phyloP scores from a whole-genome alignment of 768 basidiomycete genomes.

The Tephrocybe sp. region DNA sequence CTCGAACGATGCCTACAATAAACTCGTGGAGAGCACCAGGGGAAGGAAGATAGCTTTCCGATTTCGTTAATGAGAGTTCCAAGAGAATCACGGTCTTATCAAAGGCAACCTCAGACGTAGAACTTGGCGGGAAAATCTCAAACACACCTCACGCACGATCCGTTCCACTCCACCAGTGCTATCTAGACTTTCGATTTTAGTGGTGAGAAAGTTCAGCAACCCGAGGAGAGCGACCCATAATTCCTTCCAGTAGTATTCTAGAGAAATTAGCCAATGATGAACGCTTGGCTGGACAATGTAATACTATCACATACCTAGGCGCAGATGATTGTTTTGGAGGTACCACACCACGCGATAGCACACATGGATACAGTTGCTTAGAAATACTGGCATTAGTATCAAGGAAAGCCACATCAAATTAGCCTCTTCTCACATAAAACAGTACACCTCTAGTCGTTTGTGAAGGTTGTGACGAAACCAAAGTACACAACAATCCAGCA shows the following conservation, averaged over 20 bases:
- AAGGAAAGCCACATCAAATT: not conserved
- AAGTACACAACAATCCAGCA: constrained; percentile 68
- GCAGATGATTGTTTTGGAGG: constrained; percentile 49
- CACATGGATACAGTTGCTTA: constrained; percentile 55
- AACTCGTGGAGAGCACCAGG: constrained; percentile 58
- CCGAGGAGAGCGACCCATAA: constrained; percentile 60
- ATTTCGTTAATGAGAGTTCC: constrained; percentile 48
- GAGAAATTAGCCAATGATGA: not conserved
- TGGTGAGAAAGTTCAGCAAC: constrained; percentile 54
- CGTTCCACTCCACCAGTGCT: constrained; percentile 54
- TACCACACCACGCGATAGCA: constrained; percentile 59
- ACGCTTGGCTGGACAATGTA: not conserved
- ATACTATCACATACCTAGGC: constrained; percentile 51
- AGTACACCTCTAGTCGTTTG: constrained; percentile 54
- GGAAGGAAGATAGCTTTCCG: constrained; percentile 55
- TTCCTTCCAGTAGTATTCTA: constrained; percentile 69
- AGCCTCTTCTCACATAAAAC: constrained; percentile 48
- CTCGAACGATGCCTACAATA: constrained; percentile 45
- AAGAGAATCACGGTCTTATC: constrained; percentile 53
- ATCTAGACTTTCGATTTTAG: constrained; percentile 51
- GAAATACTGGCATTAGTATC: constrained; percentile 3
- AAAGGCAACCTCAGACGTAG: not conserved
- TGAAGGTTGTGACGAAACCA: constrained; percentile 75
- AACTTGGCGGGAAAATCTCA: not conserved
- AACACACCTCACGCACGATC: constrained; percentile 56